Base-by-base conservation (phyloP, 148 eudicot genomes). In the Rhododendron mucronatum region DNA sequence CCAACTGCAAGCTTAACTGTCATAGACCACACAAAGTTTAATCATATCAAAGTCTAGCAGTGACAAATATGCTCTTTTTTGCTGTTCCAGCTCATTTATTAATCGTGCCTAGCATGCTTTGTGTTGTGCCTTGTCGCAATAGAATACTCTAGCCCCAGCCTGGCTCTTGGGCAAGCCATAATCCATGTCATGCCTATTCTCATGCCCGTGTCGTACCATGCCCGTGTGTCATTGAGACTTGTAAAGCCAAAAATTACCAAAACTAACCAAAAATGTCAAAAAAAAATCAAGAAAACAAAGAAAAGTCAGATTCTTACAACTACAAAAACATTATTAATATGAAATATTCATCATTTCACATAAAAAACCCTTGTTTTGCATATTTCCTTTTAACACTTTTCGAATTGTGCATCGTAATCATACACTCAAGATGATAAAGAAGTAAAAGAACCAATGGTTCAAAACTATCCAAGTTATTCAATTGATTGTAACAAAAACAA, bases 1-100 rank as follows among this genome's bases (percentile, higher is more conserved):
- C 99, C 98, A 82, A 96, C 93, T 69, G 92, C 98, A 89, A 96
- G 95, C 88, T 94, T 96, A 84, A 96, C 99, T 95, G 93, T 87
- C 85, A 77, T 67, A 85, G 57, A 69, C 53, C 65, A 57, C 63
- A 85, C 21, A 73, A 83, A 82, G 45, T 12, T 74, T 0, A 69
- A 28, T 30, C 12, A 53, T 53, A 18, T 47, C 53, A 47, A 85
- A 88, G 28, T 67, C 74, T 10, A 67, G 74, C 30, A 11, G 35
- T 67, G 71, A 8, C 71, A 12, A 67, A 11, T 67, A 28, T 26
- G 74, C 35, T 1, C 1, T 67, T 12, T 26, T 28, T 12, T 67
- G 35, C 2, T 10, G 74, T 67, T 11, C 33, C 74, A 11, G 74
- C 35, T 26, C 28, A 67, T 26, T 67, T 67, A 10, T 10, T 26